A percentile compares a stretch with the other conserved stretches of the same genome.
Evolutionary conservation across 164 flowering plant genomes (phyloP).

Genomic region (Sedum album): DNA sequence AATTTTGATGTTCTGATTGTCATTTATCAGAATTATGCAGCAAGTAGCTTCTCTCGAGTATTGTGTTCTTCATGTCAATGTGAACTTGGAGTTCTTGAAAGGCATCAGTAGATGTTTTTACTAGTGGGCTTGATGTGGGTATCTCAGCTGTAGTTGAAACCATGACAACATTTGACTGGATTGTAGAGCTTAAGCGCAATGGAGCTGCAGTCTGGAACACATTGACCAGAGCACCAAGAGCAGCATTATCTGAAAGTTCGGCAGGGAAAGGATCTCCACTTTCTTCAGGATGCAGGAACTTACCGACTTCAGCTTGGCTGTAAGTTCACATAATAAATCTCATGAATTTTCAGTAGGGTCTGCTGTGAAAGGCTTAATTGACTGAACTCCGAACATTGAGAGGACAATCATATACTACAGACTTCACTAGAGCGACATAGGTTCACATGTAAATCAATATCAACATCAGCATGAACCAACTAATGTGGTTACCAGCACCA

Average conservation of each 20-base stretch:
- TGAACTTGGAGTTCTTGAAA: not conserved
- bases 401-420: no score
- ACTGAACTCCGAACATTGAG: no score
- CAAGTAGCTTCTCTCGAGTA: not conserved
- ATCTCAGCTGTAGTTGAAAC: not conserved
- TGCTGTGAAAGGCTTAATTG: not conserved
- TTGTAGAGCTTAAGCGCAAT: not conserved
- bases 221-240: not conserved
- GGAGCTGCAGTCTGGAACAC: not conserved
- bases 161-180: not conserved
- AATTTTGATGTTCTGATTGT: not conserved
- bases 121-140: not conserved
- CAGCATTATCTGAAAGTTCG: constrained; percentile 1
- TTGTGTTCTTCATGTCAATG: not conserved
- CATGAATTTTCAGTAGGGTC: not conserved
- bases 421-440: no score
- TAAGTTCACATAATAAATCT: not conserved
- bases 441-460: no score
- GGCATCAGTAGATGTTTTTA: not conserved
- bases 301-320: not conserved
- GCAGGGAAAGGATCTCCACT: not conserved
- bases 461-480: no score
- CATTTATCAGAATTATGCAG: not conserved
- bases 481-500: no score
- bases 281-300: not conserved